A percentile compares a stretch with the other conserved stretches of the same genome.
Conservation (phyloP, 805 yeast species). For the Candida ulmi region DNA sequence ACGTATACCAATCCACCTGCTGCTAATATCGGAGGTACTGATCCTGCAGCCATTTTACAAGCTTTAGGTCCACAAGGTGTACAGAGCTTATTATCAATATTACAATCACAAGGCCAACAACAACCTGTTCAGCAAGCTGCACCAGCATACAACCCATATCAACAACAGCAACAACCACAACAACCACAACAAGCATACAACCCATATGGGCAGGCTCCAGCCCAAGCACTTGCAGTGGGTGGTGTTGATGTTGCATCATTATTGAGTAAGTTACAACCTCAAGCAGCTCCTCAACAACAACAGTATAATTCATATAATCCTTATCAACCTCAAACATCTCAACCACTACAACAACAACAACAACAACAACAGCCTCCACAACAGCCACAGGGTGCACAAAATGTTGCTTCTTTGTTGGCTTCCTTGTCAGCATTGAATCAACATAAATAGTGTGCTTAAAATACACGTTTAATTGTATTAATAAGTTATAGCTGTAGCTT, state of each 20-base stretch:
- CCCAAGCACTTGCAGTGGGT: constrained; percentile 2
- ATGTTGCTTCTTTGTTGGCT: constrained; percentile 32
- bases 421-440: constrained; percentile 27
- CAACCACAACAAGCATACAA: constrained; percentile 5
- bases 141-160: background rate
- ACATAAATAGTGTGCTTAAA: background rate
- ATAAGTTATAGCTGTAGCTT: too few relatives aligned
- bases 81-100: constrained; percentile 9
- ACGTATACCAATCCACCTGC: too few relatives aligned
- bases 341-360: constrained; percentile 3
- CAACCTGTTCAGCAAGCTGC: constrained; percentile 5
- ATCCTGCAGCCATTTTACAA: constrained; percentile 4
- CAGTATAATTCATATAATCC: constrained; percentile 1
- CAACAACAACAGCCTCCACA: constrained; percentile 4
- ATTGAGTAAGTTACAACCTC: constrained; percentile 5
- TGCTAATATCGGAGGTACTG: too few relatives aligned
- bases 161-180: constrained; percentile 7
- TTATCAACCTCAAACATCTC: constrained; percentile 9
- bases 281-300: background rate
- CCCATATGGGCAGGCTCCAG: constrained; percentile 6
- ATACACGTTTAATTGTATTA: too few relatives aligned
- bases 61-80: constrained; percentile 9
- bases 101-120: constrained; percentile 1
- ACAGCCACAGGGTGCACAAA: constrained; percentile 18
- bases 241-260: constrained; percentile 7